phyloP scores from a whole-genome alignment of 2,329 filamentous ascomycete species.

The Sphaerulina vaccinii region DNA sequence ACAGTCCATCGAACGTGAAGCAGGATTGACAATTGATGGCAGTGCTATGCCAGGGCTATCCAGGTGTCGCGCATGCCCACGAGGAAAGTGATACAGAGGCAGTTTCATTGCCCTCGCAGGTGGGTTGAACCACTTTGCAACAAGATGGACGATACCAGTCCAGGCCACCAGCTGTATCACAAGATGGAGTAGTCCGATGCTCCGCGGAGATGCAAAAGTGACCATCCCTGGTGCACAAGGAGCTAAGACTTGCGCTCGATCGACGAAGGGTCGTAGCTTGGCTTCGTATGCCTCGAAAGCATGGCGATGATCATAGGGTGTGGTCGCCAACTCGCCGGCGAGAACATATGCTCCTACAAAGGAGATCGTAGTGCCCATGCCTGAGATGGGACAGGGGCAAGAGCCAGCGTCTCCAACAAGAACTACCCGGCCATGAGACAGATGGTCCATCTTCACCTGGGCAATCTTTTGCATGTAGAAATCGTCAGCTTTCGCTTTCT shows the following conservation, averaged over 20 bases:
- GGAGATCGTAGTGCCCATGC: conserved; percentile 36
- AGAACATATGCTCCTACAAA: conserved; percentile 35
- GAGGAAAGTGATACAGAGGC: conserved; percentile 12
- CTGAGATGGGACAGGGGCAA: conserved; percentile 32
- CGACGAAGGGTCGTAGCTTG: conserved; percentile 29
- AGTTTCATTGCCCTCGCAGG: conserved; percentile 18
- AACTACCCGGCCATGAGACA: conserved; percentile 30
- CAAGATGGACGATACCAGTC: conserved; percentile 11
- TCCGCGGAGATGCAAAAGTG: conserved; percentile 30
- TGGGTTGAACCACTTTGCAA: conserved; percentile 16
- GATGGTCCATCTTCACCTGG: conserved; percentile 30
- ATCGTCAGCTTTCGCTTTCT: conserved; percentile 42
- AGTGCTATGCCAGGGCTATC: too few relatives aligned
- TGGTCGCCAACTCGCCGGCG: conserved; percentile 29
- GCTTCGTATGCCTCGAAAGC: conserved; percentile 33
- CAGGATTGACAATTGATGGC: too few relatives aligned
- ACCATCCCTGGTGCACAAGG: conserved; percentile 33
- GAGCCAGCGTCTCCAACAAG: conserved; percentile 35
- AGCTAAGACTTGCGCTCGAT: conserved; percentile 32
- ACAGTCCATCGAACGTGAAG: too few relatives aligned
- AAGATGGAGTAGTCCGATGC: conserved; percentile 24
- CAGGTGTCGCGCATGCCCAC: too few relatives aligned
- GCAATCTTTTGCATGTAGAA: conserved; percentile 32
- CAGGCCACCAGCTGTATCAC: conserved; percentile 16
- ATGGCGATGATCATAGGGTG: conserved; percentile 15